These are phyloP conservation scores for Cryphonectria radicalis DNA, from an alignment of 2,329 filamentous ascomycete genomes.

Conservation along the genomic window DNA sequence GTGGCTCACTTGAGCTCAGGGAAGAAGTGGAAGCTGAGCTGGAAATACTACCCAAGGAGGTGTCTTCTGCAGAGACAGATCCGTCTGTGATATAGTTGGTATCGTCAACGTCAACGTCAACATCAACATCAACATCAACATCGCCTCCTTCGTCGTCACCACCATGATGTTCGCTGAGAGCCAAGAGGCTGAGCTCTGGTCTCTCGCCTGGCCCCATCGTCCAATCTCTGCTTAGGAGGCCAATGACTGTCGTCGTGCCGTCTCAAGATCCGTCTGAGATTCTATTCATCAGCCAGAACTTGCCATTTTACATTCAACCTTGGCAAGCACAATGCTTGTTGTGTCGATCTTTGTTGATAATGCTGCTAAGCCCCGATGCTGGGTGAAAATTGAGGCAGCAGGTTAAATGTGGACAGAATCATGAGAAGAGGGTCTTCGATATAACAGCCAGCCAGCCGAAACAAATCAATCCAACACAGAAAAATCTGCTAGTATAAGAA, in stretches of 20 bases:
- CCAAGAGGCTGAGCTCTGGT: constrained; percentile 25
- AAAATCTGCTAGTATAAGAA: not conserved
- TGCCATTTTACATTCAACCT: not conserved
- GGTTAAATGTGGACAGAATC: not conserved
- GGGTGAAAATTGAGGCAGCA: not conserved
- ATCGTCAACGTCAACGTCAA: not conserved
- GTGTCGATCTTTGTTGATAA: not conserved
- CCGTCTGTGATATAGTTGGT: not conserved
- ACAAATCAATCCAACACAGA: not conserved
- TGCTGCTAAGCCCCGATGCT: not conserved
- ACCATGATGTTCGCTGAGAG: constrained; percentile 9
- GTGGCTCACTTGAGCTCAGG: not conserved
- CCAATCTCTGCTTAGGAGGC: not conserved
- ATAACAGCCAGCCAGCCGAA: not conserved
- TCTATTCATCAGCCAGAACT: not conserved
- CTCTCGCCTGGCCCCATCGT: constrained; percentile 16
- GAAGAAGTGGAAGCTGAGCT: constrained; percentile 2
- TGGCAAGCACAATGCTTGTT: not conserved
- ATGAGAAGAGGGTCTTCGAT: not conserved
- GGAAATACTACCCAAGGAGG: constrained; percentile 27
- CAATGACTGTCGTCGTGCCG: not conserved
- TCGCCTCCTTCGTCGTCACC: not conserved
- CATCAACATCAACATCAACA: no score
- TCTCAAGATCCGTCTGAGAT: not conserved
- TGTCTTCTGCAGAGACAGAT: not conserved